phyloP scores from a whole-genome alignment of 2,329 filamentous ascomycete species.

The Aspergillus sp. region DNA sequence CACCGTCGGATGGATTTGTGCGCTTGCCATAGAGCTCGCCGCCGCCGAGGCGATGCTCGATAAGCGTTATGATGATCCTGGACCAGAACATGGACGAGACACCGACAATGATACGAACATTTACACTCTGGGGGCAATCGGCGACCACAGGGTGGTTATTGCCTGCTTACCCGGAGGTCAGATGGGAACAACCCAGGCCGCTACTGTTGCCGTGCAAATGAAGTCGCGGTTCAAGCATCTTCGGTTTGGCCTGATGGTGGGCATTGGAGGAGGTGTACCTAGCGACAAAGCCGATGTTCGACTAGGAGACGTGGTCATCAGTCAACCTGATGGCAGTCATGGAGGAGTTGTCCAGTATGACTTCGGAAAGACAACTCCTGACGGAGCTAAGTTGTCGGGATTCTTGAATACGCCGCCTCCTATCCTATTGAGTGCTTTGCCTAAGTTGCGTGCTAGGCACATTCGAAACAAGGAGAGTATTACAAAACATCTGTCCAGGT shows the following conservation, averaged over 20 bases:
- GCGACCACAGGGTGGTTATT: constrained; percentile 24
- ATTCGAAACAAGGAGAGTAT: neutral
- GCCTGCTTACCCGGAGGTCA: constrained; percentile 21
- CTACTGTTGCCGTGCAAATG: constrained; percentile 23
- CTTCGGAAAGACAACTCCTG: constrained; percentile 19
- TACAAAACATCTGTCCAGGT: neutral
- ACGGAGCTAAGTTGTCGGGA: constrained; percentile 22
- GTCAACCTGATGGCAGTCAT: constrained; percentile 13
- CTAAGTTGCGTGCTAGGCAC: neutral
- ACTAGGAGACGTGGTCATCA: constrained; percentile 31
- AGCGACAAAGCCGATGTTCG: constrained; percentile 22
- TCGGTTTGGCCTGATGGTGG: constrained; percentile 8
- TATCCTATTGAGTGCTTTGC: constrained; percentile 17
- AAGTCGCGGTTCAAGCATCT: constrained; percentile 22
- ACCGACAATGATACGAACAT: constrained; percentile 18
- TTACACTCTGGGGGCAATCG: constrained; percentile 22
- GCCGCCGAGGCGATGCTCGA: neutral
- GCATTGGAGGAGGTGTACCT: constrained; percentile 29
- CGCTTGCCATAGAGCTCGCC: neutral
- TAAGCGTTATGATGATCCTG: neutral
- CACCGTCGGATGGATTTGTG: constrained; percentile 6
- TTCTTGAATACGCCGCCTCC: constrained; percentile 14
- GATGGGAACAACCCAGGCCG: constrained; percentile 21
- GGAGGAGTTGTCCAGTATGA: constrained; percentile 34
- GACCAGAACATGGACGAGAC: neutral